Evolutionary conservation across 2,329 filamentous ascomycete species (phyloP).

Genomic region (Epichloe gansuensis): DNA sequence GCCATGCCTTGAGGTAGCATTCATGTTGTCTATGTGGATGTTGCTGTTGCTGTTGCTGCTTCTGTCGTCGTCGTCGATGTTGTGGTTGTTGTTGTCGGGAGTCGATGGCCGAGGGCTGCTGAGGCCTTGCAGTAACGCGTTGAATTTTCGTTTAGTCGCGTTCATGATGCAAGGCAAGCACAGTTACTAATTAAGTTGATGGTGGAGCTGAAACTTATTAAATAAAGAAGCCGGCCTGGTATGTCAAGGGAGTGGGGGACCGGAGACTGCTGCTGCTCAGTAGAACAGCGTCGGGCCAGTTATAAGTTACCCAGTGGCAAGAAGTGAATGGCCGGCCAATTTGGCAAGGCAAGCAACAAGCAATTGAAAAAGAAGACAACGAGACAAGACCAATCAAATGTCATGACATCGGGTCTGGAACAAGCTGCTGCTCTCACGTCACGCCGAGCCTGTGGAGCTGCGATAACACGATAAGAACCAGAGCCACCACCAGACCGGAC

Average conservation of each 20-base stretch:
- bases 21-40: slow-evolving; percentile 10
- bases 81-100: slow-evolving; percentile 5
- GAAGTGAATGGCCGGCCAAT: too few relatives aligned
- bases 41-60: too few relatives aligned
- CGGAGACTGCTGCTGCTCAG: not conserved
- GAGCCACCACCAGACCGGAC: too few relatives aligned
- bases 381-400: too few relatives aligned
- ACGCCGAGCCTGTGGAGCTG: too few relatives aligned
- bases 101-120: slow-evolving; percentile 27
- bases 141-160: slow-evolving; percentile 74
- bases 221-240: not conserved
- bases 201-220: not conserved
- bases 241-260: not conserved
- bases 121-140: slow-evolving; percentile 57
- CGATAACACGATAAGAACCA: slow-evolving; percentile 10
- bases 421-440: too few relatives aligned
- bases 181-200: not conserved
- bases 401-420: too few relatives aligned
- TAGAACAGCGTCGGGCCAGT: too few relatives aligned
- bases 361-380: not conserved
- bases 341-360: not conserved
- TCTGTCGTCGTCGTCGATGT: not conserved
- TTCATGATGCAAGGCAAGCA: slow-evolving; percentile 38
- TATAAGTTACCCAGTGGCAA: too few relatives aligned
- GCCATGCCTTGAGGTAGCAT: slow-evolving; percentile 7